Evolutionary conservation across 2,329 filamentous ascomycete species (phyloP), one percentile per base, ranked within the genome.

Genomic region (Nemania sp.): DNA sequence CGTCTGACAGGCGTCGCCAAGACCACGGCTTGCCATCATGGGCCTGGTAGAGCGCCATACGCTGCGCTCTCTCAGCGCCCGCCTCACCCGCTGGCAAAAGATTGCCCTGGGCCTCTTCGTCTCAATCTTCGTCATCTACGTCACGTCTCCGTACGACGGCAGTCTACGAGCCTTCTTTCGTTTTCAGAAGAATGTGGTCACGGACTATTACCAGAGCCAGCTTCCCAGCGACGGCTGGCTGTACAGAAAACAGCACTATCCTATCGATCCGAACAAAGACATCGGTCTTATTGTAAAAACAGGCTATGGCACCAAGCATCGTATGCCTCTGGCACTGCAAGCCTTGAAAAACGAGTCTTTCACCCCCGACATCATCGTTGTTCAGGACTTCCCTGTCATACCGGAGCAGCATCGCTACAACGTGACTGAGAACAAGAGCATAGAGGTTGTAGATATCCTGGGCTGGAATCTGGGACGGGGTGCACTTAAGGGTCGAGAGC

Each of bases 231-330:
- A 79, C 51, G 71, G 72, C 24, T 78, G 76, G 72, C 66, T 80
- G 15, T 70, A 68, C 59, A 58, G 66, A 60, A 59, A 68, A 45
- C 70, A 71, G n/a, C 59, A 57, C n/a, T 73, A 75, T 49, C 72
- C 75, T 3, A 66, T 81, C 50, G 72, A 80, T 50, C 66, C 77
- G 30, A 66, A 68, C 46, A 68, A 69, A 31, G 79, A 82, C 49
- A 73, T 81, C 6, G 77, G 75, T 26, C 72, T 79, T 57, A 73
- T 83, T 44, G 68, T 83, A 59, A 83, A 83, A 68, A 82, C 80
- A 4, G 80, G 80, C 24, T 82, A 80, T 63, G 80, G 80, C 49
- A 82, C 80, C 15, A 74, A 74, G 41, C 67, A 75, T 44, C 75
- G 80, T 12, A 70, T 82, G 23, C 67, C 72, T 4, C 72, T 75